Evolutionary conservation across 306 rosid species (phyloP), one percentile per base, ranked within the genome.

Genomic region (Oemleria cerasiformis): DNA sequence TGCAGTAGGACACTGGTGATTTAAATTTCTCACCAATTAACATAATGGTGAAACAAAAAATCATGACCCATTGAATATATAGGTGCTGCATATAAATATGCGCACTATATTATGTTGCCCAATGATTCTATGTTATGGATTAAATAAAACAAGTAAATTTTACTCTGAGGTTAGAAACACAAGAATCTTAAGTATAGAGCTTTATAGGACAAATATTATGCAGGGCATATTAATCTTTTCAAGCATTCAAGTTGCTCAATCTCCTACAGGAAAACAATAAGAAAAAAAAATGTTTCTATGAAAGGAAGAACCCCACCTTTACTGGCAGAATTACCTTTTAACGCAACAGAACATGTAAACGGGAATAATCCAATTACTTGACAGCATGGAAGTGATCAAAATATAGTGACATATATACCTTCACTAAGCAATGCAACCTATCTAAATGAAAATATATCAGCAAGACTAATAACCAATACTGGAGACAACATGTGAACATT

Each of bases 381-480:
- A 21, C 17, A 1, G 13, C 45, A 61, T 9, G 44, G 17, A 38
- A 61, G 13, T 38, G 45, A 9, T 8, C 23, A 70, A 69, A 70
- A 59, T 21, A 23, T 8, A 41, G 53, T 70, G 21, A 15, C 39
- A 70, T 55, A n/a, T 8, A 70, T 5, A 68, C 20, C 42, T 12
- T 53, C 23, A 70, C 54, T 25, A 40, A 39, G 16, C 48, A 41
- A 68, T 40, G 39, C 63, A 55, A 53, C 50, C 20, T 15, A 51
- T 20, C 14, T 39, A 53, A 38, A 68, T 39, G n/a, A 15, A 51
- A 56, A 38, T 42, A 40, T 21, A 69, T 69, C 9, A 21, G 42
- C 43, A 70, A 6, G 38, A 25, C 12, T 38, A 41, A 49, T 61
- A 74, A 57, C 5, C 25, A 87, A 8, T 70, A 17, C 23, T 19